A percentile compares a stretch with the other conserved stretches of the same genome.
phyloP scores from a whole-genome alignment of 768 basidiomycete genomes.

The Cantharellus anzutake region DNA sequence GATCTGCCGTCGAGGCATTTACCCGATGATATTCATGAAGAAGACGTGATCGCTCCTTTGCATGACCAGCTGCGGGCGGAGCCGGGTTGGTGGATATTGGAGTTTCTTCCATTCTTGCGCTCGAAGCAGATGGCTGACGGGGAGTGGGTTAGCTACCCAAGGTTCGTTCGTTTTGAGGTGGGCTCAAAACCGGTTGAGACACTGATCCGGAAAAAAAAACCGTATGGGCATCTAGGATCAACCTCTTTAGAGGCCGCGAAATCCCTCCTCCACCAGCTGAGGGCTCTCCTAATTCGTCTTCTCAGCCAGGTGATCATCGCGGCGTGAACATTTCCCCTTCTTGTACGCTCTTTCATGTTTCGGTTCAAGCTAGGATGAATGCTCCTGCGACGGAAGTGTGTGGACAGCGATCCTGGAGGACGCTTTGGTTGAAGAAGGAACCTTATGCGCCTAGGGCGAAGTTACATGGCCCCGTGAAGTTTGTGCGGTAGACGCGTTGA shows the following conservation, averaged over 20 bases:
- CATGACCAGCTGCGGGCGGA: constrained; percentile 3
- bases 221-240: neutral
- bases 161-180: neutral
- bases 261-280: neutral
- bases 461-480: neutral
- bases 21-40: neutral
- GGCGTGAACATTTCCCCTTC: neutral
- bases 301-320: neutral
- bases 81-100: constrained; percentile 8
- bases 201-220: neutral
- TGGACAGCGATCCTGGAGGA: neutral
- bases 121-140: constrained; percentile 3
- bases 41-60: constrained; percentile 1
- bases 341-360: neutral
- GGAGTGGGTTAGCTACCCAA: constrained; percentile 1
- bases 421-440: neutral
- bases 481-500: too few relatives aligned
- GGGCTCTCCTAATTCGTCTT: neutral
- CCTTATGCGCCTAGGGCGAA: neutral
- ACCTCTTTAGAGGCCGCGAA: neutral
- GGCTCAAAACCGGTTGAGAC: neutral
- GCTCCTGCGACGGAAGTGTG: neutral
- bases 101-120: constrained; percentile 5
- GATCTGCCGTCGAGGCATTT: neutral
- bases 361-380: neutral